phyloP scores from a whole-genome alignment of 768 basidiomycete species.

The Rhizopogon salebrosus region DNA sequence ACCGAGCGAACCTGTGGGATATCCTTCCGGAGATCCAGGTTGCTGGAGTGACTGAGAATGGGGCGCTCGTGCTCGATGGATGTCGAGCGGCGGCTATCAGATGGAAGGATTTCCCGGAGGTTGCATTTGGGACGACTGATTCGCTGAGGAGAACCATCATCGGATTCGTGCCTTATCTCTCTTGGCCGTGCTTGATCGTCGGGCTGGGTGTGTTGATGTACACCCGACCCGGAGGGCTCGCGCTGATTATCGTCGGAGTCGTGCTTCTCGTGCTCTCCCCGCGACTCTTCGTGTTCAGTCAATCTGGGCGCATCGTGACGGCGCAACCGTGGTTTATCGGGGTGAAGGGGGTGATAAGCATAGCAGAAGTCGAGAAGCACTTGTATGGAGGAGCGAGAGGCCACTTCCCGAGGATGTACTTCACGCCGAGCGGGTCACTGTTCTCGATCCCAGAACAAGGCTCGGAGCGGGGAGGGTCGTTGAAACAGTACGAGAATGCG shows the following conservation, averaged over 20 bases:
- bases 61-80: conserved; percentile 15
- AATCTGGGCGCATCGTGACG: conserved; percentile 11
- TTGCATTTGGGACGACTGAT: conserved; percentile 6
- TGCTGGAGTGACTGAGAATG: conserved; percentile 11
- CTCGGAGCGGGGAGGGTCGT: conserved; percentile 7
- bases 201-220: background rate
- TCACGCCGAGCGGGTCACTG: conserved; percentile 12
- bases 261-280: conserved; percentile 5
- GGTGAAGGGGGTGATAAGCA: conserved; percentile 14
- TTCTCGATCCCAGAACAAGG: conserved; percentile 4
- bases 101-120: conserved; percentile 15
- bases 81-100: conserved; percentile 14
- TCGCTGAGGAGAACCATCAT: conserved; percentile 7
- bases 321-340: conserved; percentile 17
- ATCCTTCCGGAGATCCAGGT: conserved; percentile 14
- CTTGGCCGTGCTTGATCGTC: conserved; percentile 5
- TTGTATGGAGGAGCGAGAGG: conserved; percentile 11
- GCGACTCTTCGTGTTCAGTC: conserved; percentile 6
- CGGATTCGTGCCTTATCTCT: conserved; percentile 6
- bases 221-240: background rate
- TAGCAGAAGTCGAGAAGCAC: conserved; percentile 3
- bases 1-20: conserved; percentile 14
- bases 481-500: background rate
- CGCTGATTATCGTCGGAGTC: background rate
- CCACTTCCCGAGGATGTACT: conserved; percentile 5